Conservation (phyloP, 2,329 filamentous ascomycete genomes). For the Sporothrix luriei region DNA sequence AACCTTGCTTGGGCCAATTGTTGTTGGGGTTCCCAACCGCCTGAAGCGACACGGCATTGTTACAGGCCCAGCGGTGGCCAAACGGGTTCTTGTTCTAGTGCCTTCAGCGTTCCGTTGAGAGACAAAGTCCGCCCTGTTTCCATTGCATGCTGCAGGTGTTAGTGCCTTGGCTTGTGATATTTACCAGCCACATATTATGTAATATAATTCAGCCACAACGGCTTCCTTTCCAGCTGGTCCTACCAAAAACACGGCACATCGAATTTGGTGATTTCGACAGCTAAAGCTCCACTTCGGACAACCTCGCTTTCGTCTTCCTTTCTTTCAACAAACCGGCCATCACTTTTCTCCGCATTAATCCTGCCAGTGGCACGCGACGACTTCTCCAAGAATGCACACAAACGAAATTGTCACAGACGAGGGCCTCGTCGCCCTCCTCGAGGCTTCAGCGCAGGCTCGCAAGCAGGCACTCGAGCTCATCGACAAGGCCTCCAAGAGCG, state of each 20-base stretch:
- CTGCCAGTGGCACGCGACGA: not conserved
- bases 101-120: not conserved
- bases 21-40: not conserved
- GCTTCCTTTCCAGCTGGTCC: not conserved
- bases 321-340: too few species aligned
- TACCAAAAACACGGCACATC: not conserved
- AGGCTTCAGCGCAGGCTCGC: conserved; percentile 72
- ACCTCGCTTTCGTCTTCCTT: conserved; percentile 8
- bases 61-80: conserved; percentile 22
- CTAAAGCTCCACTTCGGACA: not conserved
- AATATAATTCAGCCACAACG: not conserved
- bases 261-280: not conserved
- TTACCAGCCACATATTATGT: conserved; percentile 5
- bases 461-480: conserved; percentile 70
- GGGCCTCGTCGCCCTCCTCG: conserved; percentile 67
- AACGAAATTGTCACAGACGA: conserved; percentile 65
- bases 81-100: not conserved
- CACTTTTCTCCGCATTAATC: not conserved
- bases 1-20: conserved; percentile 10
- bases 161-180: conserved; percentile 13
- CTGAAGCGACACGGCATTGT: not conserved
- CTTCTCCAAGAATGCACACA: conserved; percentile 51
- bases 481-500: conserved; percentile 50
- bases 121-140: not conserved
- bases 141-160: conserved; percentile 1